Conservation (phyloP, 495 filamentous ascomycete species). For the Daldinia vernicosa region DNA sequence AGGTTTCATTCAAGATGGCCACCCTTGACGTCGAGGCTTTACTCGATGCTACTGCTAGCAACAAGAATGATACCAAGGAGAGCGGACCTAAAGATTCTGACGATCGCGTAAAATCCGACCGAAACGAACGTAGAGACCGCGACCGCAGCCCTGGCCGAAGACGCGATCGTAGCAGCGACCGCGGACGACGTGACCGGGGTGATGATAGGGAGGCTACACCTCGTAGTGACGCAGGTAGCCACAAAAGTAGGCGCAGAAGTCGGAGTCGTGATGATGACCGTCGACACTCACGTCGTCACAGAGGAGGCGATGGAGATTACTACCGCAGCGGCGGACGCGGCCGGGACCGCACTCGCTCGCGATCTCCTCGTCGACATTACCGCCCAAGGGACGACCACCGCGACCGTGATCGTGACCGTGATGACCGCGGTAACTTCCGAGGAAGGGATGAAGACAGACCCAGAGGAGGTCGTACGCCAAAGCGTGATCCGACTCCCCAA, state of each 20-base stretch:
- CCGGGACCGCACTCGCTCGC: constrained; percentile 75
- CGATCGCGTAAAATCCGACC: constrained; percentile 43
- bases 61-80: constrained; percentile 61
- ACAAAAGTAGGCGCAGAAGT: constrained; percentile 84
- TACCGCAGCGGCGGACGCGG: constrained; percentile 70
- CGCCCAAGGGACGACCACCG: constrained; percentile 72
- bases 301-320: constrained; percentile 75
- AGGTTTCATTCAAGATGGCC: constrained; percentile 69
- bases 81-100: constrained; percentile 43
- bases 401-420: constrained; percentile 60
- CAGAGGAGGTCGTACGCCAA: constrained; percentile 60
- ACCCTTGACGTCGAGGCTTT: constrained; percentile 93
- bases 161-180: constrained; percentile 71
- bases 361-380: constrained; percentile 81
- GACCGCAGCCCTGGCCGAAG: constrained; percentile 66
- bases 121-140: constrained; percentile 51
- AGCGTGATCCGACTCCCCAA: constrained; percentile 63
- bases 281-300: constrained; percentile 81
- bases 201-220: constrained; percentile 69
- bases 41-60: constrained; percentile 83
- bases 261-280: constrained; percentile 82
- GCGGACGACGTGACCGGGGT: constrained; percentile 49
- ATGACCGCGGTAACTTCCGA: constrained; percentile 58
- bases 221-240: constrained; percentile 82
- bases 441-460: constrained; percentile 62